Base-by-base conservation (phyloP, 148 eudicot genomes). In the Chenopodium album region DNA sequence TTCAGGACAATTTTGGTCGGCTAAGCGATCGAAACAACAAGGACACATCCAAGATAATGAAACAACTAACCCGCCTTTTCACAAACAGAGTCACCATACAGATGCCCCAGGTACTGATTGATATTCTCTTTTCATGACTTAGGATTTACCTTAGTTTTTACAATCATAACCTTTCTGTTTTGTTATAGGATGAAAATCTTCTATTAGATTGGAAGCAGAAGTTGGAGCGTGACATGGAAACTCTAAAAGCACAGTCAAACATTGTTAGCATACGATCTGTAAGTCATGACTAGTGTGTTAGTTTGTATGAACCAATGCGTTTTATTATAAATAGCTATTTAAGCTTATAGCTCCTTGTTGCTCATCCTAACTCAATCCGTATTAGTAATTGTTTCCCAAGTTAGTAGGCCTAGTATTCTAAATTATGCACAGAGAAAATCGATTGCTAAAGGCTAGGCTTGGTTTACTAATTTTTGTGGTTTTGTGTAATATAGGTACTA, bases 11-110 rank as follows among this genome's bases (percentile, higher is more conserved):
- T 84, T 85, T 94, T 85, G 90, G 98, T 81, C 93, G 90, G 82
- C 65, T 94, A 85, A 88, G 86, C 80, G 99, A 96, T 79, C 89
- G 90, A 89, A 88, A 78, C 85, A 96, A 73, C 76, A 85, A 96
- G 86, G 97, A 96, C 70, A 82, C 89, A 31, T 88, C 94, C 34
- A 96, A 94, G 83, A 83, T 89, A 13, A 81, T 88, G 93, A 94
- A 96, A 86, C 98, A 91, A 78, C 88, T 96, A 77, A 84, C 84
- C 66, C 93, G 94, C 52, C 95, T 96, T 78, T 96, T 96, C 76
- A 93, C 97, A 31, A 96, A 96, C 88, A 94, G 93, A 88, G 93
- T 96, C 78, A 83, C 92, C 65, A 89, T 96, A 75, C 95, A 96
- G 86, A 78, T 89, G 88, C 99, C 99, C 79, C 99, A 92, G 97